Evolutionary conservation across 768 basidiomycete genomes (phyloP), one percentile per base, ranked within the genome.

Genomic region (Boletales sp.): DNA sequence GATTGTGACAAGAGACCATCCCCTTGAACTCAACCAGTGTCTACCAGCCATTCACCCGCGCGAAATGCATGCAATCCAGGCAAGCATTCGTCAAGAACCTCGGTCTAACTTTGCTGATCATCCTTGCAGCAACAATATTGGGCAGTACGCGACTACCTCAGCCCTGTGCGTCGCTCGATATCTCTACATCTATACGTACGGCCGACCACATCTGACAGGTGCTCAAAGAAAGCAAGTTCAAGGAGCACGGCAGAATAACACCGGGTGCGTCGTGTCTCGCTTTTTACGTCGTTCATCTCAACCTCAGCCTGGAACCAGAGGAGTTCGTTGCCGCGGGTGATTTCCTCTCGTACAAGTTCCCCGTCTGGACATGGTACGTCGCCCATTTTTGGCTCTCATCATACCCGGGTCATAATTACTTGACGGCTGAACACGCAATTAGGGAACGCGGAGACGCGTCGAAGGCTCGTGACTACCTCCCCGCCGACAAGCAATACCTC

Each of bases 311-410:
- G 17, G 33, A 28, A 44, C 14, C 66, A 90, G 95, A 99, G 82
- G 96, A 98, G 70, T 98, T 96, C 63, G 92, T 97, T 28, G 93
- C 91, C 14, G 96, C 96, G 8, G 96, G 96, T 47, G 96, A 99
- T 69, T 98, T 97, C 71, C 74, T 99, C 51, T 78, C 86, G 8
- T 97, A 97, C 82, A 99, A 99, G 75, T 99, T 99, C 71, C 91
- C 92, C 11, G 93, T 96, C 21, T 99, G 96, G 96, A 77, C 83
- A 62, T 99, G 96, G 96, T 91, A 50, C 59, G 87, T 67, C 47
- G 5, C 25, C 13, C 21, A 45, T 42, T 19, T n/a, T 28, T 28
- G 25, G 25, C 3, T 28, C 25, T 28, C 25, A 6, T 28, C 25
- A 28, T 28, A 5, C 25, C 25, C 4, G 25, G 7, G 4, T 5